phyloP scores from a whole-genome alignment of 495 filamentous ascomycete genomes.

The Penicillium canescens region DNA sequence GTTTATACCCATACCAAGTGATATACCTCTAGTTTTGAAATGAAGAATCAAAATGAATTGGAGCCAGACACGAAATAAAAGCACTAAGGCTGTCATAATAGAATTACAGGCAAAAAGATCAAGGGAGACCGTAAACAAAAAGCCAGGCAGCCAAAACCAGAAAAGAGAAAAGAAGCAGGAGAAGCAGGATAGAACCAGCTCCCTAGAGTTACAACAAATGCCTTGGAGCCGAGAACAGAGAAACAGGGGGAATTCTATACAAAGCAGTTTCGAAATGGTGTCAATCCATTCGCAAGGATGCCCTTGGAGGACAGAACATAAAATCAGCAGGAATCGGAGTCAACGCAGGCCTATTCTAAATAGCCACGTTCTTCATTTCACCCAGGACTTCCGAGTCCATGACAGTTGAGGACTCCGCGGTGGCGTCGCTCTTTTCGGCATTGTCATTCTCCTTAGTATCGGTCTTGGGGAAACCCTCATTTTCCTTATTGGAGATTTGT shows the following conservation, averaged over 20 bases:
- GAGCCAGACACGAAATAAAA: constrained; percentile 17
- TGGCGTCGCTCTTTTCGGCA: constrained; percentile 29
- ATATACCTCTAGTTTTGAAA: not conserved
- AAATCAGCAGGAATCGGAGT: constrained; percentile 11
- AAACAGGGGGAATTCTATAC: constrained; percentile 29
- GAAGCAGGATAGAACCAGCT: constrained; percentile 11
- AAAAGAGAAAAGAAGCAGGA: constrained; percentile 3
- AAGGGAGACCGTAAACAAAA: constrained; percentile 17
- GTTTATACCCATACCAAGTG: constrained; percentile 1
- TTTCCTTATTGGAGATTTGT: constrained; percentile 38
- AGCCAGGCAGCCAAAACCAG: constrained; percentile 18
- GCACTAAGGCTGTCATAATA: constrained; percentile 41
- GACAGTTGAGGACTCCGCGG: constrained; percentile 25
- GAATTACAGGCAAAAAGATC: constrained; percentile 37
- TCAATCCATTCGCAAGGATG: constrained; percentile 27
- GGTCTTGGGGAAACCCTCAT: constrained; percentile 31
- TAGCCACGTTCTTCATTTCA: constrained; percentile 59
- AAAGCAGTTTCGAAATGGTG: constrained; percentile 20
- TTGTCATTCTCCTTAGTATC: constrained; percentile 32
- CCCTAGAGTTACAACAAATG: constrained; percentile 38
- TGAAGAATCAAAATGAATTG: constrained; percentile 7
- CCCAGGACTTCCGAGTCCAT: constrained; percentile 46
- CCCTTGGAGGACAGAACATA: constrained; percentile 22
- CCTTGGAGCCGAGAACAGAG: constrained; percentile 18
- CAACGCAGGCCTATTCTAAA: constrained; percentile 31